Evolutionary conservation across 140 eudicot genomes (phyloP), one percentile per base, ranked within the genome.

Genomic region (Cichorium intybus): DNA sequence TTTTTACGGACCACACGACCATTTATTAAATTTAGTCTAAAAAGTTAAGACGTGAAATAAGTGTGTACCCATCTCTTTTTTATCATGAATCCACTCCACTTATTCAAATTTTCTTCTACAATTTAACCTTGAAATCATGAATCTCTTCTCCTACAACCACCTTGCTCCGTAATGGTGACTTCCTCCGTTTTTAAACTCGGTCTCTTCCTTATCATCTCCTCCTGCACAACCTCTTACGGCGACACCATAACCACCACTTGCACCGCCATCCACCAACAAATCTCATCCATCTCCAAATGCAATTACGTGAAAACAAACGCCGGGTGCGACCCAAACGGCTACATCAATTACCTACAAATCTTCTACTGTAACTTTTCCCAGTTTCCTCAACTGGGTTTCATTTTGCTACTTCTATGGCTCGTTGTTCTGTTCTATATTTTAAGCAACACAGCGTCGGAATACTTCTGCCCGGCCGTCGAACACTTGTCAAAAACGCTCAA

Each of bases 311-410:
- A 37, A 61, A 64, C 85, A 17, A 53, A 69, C 73, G 1, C 43
- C n/a, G 65, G 56, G 2, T 85, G 95, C 58, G n/a, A 21, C 5
- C 76, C 82, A 41, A 64, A 82, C 59, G 93, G 89, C n/a, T 87
- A 79, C 76, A 55, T 87, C 15, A 82, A 87, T 7, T 79, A 77
- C 62, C 77, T 81, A 21, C 71, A 75, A 31, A 46, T 84, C 56
- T 84, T 70, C n/a, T n/a, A n/a, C n/a, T n/a, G n/a, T n/a, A n/a
- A n/a, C n/a, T n/a, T n/a, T n/a, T n/a, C n/a, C n/a, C n/a, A n/a
- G n/a, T n/a, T n/a, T n/a, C n/a, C n/a, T n/a, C n/a, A n/a, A n/a
- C n/a, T n/a, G n/a, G n/a, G n/a, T n/a, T n/a, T n/a, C n/a, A n/a
- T n/a, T n/a, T n/a, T n/a, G n/a, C n/a, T n/a, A n/a, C n/a, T n/a